Evolutionary conservation across 2,329 filamentous ascomycete species (phyloP).

Genomic region (Arthrocladium fulminans): DNA sequence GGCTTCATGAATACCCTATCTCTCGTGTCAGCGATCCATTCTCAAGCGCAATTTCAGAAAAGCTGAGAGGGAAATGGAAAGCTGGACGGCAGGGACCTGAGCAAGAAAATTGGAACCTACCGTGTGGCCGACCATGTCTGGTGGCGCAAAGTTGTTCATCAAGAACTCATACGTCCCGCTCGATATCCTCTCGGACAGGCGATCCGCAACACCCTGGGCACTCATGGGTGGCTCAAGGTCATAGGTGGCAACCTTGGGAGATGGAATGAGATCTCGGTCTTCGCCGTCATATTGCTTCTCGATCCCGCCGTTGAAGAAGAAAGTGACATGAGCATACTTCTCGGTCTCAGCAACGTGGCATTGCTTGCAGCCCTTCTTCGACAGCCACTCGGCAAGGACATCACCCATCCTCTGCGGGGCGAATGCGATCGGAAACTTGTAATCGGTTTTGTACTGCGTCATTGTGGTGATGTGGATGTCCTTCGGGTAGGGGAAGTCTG

Average conservation of each 20-base stretch:
- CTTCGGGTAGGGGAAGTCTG: conserved; percentile 90
- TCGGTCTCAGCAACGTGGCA: conserved; percentile 97
- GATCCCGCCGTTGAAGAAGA: conserved; percentile 99
- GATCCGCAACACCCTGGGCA: conserved; percentile 77
- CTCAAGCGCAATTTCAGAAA: not conserved
- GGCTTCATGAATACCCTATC: conserved; percentile 78
- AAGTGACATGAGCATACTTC: conserved; percentile 98
- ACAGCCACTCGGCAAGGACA: conserved; percentile 93
- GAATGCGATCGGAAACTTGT: conserved; percentile 85
- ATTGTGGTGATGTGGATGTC: conserved; percentile 84
- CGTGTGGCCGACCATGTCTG: conserved; percentile 98
- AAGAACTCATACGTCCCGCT: conserved; percentile 88
- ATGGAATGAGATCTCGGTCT: conserved; percentile 85
- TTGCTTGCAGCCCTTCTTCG: conserved; percentile 81
- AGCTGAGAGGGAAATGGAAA: not conserved
- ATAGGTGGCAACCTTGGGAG: conserved; percentile 92
- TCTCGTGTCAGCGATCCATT: not conserved
- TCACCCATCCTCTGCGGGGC: conserved; percentile 93
- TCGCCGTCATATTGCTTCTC: conserved; percentile 94
- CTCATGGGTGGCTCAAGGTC: conserved; percentile 95
- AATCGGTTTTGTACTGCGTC: conserved; percentile 97
- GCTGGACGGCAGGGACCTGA: not conserved
- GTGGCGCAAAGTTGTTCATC: conserved; percentile 99
- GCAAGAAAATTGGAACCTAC: not conserved
- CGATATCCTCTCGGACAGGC: conserved; percentile 75